phyloP scores from a whole-genome alignment of 352 stramenopile species.

The Phytophthora palmivora region DNA sequence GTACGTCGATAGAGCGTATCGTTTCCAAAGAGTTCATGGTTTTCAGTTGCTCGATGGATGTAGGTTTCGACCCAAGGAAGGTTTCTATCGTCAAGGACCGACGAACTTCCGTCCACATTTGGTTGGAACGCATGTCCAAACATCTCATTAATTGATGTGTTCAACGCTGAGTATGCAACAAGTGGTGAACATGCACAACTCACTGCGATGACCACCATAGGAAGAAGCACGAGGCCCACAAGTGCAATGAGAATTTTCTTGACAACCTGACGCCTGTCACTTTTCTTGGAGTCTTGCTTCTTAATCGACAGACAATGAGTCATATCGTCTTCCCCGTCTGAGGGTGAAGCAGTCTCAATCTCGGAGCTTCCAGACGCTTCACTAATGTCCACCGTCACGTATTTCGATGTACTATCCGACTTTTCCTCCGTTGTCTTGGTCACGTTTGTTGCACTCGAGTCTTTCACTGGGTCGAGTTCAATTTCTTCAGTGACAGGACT shows the following conservation, averaged over 20 bases:
- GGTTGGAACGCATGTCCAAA: conserved; percentile 16
- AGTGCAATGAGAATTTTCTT: conserved; percentile 3
- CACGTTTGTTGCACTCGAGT: not conserved
- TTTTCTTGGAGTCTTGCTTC: not conserved
- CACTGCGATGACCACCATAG: conserved; percentile 16
- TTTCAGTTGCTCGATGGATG: conserved; percentile 48
- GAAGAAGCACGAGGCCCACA: conserved; percentile 8
- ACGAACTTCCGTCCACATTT: not conserved
- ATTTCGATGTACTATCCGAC: not conserved
- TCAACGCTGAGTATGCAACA: too few relatives aligned
- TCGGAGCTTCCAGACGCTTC: not conserved
- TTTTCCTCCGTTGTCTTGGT: conserved; percentile 2
- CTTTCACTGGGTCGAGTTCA: not conserved
- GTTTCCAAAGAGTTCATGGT: conserved; percentile 43
- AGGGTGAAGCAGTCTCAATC: not conserved
- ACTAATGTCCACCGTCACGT: conserved; percentile 12
- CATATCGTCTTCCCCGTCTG: not conserved
- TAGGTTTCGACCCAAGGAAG: conserved; percentile 17
- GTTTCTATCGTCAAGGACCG: not conserved
- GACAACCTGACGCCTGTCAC: not conserved
- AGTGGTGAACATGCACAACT: conserved; percentile 23
- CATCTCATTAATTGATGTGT: conserved; percentile 38
- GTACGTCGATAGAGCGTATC: conserved; percentile 50
- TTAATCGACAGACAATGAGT: not conserved
- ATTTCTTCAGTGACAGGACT: not conserved